phyloP scores from a whole-genome alignment of 1,139 yeast species.

The Geotrichum citri-aurantii region DNA sequence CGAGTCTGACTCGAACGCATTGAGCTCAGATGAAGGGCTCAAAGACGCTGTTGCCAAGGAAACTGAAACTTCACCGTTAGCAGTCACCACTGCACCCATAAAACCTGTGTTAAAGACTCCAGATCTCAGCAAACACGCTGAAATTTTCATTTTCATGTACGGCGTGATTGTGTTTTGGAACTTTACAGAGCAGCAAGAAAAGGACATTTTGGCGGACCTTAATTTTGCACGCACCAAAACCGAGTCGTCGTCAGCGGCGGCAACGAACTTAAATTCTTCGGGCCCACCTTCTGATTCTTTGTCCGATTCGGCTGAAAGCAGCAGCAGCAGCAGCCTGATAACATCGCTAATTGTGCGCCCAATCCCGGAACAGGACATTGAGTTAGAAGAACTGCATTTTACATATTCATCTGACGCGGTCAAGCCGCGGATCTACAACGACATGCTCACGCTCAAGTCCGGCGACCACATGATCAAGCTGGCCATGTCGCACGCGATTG shows the following conservation, averaged over 20 bases:
- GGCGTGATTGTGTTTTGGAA: slow-evolving; percentile 98
- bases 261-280: neutral
- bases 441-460: slow-evolving; percentile 82
- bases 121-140: slow-evolving; percentile 59
- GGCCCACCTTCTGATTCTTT: neutral
- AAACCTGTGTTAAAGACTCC: slow-evolving; percentile 4
- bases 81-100: neutral
- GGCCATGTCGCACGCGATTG: slow-evolving; percentile 93
- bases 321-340: slow-evolving; percentile 13
- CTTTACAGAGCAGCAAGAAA: slow-evolving; percentile 86
- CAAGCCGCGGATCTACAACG: slow-evolving; percentile 88
- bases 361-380: slow-evolving; percentile 76
- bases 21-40: neutral
- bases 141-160: slow-evolving; percentile 80
- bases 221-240: slow-evolving; percentile 53
- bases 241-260: neutral
- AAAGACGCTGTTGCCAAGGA: neutral
- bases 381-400: slow-evolving; percentile 90
- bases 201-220: slow-evolving; percentile 85
- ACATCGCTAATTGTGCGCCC: slow-evolving; percentile 58
- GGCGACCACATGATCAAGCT: slow-evolving; percentile 90
- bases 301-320: neutral
- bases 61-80: neutral
- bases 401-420: slow-evolving; percentile 77
- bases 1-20: neutral